Evolutionary conservation across 208 protist genomes (phyloP), one percentile per base, ranked within the genome.

Genomic region (Endotrypanum monterogeii): DNA sequence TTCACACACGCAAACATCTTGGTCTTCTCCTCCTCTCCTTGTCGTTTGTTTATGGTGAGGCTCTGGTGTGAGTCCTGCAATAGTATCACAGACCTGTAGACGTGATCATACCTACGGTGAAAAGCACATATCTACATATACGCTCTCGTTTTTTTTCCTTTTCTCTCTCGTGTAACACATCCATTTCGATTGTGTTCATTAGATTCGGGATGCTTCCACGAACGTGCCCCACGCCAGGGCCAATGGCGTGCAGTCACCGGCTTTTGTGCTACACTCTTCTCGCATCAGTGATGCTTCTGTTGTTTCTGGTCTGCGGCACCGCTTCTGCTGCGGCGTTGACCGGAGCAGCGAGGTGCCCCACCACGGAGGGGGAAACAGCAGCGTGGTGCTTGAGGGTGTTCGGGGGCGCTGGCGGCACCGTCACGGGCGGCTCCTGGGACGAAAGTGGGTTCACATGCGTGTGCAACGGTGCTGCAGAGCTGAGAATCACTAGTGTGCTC

Each of bases 381-480:
- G 71, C 41, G 63, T 81, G 74, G 71, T 78, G 80, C 70, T 62
- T 11, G 14, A 55, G 37, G 20, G 52, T 44, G 16, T 75, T 80
- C 52, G 76, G 76, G n/a, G 70, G 70, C 37, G n/a, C 60, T 51
- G 76, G 70, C 46, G 76, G 76, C n/a, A 28, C 18, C 30, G 55
- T 80, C 44, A 75, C 63, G 0, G 76, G 55, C 8, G 41, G 55
- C 20, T 0, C 50, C 28, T 80, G 76, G 76, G 51, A 55, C 55
- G 20, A n/a, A 16, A 7, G 18, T 16, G 50, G 37, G 0, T 80
- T 80, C 65, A 16, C 58, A 32, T 80, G 76, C 35, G 30, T 80
- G 32, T 80, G 76, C 76, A 80, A 80, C 63, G 76, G 51, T 20
- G 61, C 2, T 58, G 63, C 62, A 0, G 23, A 61, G 51, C 8